Conservation (phyloP, 2,329 filamentous ascomycete species). For the Neofusicoccum kwambonambiense region DNA sequence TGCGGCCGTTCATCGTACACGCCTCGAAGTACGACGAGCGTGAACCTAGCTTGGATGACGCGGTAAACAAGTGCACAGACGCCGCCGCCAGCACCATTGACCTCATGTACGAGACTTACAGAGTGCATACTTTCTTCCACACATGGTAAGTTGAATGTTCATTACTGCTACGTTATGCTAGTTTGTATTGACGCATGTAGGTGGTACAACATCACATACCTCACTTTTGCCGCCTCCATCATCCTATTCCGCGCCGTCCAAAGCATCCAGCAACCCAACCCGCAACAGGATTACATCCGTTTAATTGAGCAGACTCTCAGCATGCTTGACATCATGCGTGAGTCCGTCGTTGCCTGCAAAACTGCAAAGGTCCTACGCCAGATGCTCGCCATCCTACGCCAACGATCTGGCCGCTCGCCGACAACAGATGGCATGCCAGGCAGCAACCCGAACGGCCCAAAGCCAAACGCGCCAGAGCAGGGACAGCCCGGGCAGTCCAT, state of each 20-base stretch:
- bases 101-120: slow-evolving; percentile 41
- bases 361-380: slow-evolving; percentile 28
- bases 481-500: background rate
- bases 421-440: background rate
- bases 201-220: slow-evolving; percentile 46
- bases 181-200: slow-evolving; percentile 21
- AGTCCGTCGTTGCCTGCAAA: slow-evolving; percentile 41
- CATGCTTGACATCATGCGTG: slow-evolving; percentile 44
- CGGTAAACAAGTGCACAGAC: slow-evolving; percentile 39
- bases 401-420: background rate
- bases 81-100: slow-evolving; percentile 41
- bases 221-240: slow-evolving; percentile 41
- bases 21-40: slow-evolving; percentile 24
- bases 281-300: slow-evolving; percentile 21
- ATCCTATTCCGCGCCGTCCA: slow-evolving; percentile 35
- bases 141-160: slow-evolving; percentile 35
- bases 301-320: slow-evolving; percentile 39
- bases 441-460: background rate
- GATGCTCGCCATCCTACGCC: slow-evolving; percentile 15
- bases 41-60: slow-evolving; percentile 28
- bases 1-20: slow-evolving; percentile 38
- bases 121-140: slow-evolving; percentile 41
- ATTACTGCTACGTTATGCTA: background rate
- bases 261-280: slow-evolving; percentile 27
- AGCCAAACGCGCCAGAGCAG: background rate